phyloP scores from a whole-genome alignment of 495 filamentous ascomycete genomes.

The Saxophila tyrrhenica region DNA sequence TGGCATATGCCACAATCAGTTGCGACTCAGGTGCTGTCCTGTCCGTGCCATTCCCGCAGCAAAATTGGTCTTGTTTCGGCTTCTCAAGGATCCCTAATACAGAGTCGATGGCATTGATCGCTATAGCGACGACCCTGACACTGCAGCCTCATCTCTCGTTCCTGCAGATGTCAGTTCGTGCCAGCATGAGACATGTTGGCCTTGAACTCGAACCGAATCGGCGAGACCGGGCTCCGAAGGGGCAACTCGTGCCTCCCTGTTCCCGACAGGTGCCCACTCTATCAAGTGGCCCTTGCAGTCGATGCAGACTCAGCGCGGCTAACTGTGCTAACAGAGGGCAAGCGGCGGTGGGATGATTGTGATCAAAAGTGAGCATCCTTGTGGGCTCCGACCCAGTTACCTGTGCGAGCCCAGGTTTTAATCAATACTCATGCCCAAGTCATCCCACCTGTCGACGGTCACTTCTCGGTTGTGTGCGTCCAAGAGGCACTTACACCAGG shows the following conservation, averaged over 20 bases:
- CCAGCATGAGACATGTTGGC: neutral
- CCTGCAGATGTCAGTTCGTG: neutral
- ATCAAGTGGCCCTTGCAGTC: neutral
- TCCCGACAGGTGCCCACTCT: neutral
- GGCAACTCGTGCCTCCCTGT: neutral
- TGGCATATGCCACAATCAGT: too few relatives aligned
- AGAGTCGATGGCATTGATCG: neutral
- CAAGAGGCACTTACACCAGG: neutral
- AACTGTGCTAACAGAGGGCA: neutral
- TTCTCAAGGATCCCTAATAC: neutral
- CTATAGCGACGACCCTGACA: neutral
- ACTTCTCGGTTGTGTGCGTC: neutral
- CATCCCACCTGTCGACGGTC: neutral
- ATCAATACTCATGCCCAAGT: neutral
- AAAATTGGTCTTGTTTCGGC: neutral
- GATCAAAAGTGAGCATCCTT: neutral
- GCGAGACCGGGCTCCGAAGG: neutral
- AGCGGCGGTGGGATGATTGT: neutral
- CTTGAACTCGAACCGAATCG: neutral
- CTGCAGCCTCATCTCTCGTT: neutral
- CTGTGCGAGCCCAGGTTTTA: neutral
- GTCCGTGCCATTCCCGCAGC: neutral
- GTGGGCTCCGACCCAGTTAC: neutral
- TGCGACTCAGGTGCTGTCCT: neutral
- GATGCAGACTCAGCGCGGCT: neutral